phyloP scores from a whole-genome alignment of 192 early-diverging fungal species.

The Coemansia sp. region DNA sequence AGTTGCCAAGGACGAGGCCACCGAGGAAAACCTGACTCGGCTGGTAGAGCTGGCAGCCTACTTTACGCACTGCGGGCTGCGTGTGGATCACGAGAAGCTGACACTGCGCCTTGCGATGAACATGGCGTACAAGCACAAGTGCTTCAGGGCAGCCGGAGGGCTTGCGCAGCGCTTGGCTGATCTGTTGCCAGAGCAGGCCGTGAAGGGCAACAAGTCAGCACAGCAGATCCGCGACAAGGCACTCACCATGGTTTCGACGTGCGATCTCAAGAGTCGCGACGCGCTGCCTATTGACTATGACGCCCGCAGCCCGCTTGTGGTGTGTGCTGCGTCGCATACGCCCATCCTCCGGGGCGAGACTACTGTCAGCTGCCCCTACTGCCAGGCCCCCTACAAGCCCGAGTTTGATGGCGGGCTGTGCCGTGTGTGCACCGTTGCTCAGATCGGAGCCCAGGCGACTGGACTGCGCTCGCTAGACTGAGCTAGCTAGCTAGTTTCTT shows the following conservation, averaged over 20 bases:
- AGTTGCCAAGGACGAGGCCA: constrained; percentile 53
- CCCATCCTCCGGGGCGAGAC: constrained; percentile 91
- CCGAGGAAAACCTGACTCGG: constrained; percentile 60
- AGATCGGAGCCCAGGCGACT: constrained; percentile 74
- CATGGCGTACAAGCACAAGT: constrained; percentile 75
- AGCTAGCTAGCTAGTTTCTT: background rate
- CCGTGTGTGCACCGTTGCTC: constrained; percentile 80
- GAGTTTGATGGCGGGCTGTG: constrained; percentile 78
- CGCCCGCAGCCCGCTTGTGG: constrained; percentile 91
- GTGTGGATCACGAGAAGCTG: constrained; percentile 84
- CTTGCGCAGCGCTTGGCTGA: constrained; percentile 92
- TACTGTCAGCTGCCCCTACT: constrained; percentile 80
- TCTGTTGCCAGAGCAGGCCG: constrained; percentile 60
- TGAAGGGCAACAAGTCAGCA: constrained; percentile 11
- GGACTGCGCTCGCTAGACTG: constrained; percentile 60
- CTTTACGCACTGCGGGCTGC: constrained; percentile 91
- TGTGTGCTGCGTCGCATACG: constrained; percentile 79
- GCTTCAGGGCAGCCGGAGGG: constrained; percentile 79
- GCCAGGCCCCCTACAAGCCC: constrained; percentile 81
- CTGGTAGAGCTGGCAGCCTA: constrained; percentile 92
- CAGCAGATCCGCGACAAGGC: constrained; percentile 76
- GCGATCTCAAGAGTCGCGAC: constrained; percentile 78
- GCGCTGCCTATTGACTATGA: constrained; percentile 85
- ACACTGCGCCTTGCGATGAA: constrained; percentile 86
- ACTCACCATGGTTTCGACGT: constrained; percentile 70